These are phyloP conservation scores for Plasmodium billcollinsi DNA, from an alignment of 169 alveolate species.

Conservation along the genomic window DNA sequence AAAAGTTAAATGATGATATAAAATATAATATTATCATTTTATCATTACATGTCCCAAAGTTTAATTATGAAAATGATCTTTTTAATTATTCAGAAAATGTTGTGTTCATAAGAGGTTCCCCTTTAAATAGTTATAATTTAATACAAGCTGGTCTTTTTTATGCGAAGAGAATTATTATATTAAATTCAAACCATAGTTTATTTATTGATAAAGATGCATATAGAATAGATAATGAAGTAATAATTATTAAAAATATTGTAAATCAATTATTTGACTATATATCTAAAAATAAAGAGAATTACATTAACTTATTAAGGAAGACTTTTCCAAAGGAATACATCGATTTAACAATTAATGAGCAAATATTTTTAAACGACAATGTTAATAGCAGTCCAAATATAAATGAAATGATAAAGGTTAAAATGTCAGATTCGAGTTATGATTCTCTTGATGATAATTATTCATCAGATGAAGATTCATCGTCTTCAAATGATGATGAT, in stretches of 20 bases:
- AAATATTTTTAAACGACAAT: slow-evolving; percentile 35
- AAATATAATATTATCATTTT: slow-evolving; percentile 69
- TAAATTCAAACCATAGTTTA: slow-evolving; percentile 65
- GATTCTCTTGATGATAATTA: background rate
- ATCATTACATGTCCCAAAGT: slow-evolving; percentile 81
- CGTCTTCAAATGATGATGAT: background rate
- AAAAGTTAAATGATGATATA: background rate
- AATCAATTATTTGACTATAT: slow-evolving; percentile 50
- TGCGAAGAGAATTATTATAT: slow-evolving; percentile 61
- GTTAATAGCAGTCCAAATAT: background rate
- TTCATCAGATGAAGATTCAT: background rate
- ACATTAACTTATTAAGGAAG: slow-evolving; percentile 36
- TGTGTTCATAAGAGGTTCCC: slow-evolving; percentile 84
- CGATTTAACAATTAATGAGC: slow-evolving; percentile 28
- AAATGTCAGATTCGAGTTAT: slow-evolving; percentile 9
- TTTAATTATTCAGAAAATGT: slow-evolving; percentile 61
- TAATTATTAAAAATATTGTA: slow-evolving; percentile 49
- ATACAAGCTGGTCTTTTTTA: slow-evolving; percentile 80
- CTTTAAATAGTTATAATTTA: slow-evolving; percentile 77
- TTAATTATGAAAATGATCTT: slow-evolving; percentile 69
- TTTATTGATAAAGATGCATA: slow-evolving; percentile 71
- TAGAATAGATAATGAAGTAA: slow-evolving; percentile 66
- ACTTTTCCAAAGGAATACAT: slow-evolving; percentile 10
- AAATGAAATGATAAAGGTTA: slow-evolving; percentile 25
- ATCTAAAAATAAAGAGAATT: slow-evolving; percentile 66